These are phyloP conservation scores for Sphagnum magellanicum DNA, from an alignment of 228 moss, liverwort and hornwort genomes.

Conservation along the genomic window DNA sequence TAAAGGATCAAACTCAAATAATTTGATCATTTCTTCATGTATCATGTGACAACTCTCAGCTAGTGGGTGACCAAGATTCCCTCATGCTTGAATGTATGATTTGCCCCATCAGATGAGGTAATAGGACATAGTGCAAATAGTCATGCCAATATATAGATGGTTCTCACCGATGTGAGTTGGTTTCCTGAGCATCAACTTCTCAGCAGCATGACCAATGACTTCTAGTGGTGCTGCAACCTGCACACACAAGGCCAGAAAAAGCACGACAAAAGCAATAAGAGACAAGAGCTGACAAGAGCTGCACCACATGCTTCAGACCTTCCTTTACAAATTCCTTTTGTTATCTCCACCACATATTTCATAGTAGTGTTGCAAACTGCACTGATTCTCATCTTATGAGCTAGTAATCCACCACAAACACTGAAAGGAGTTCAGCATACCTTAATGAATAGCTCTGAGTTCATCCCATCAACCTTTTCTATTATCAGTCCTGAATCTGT, in stretches of 20 bases:
- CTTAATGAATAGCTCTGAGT: slow-evolving; percentile 53
- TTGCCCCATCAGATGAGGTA: too few relatives aligned
- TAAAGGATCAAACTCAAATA: too few relatives aligned
- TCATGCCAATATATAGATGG: background rate
- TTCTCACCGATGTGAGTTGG: slow-evolving; percentile 69
- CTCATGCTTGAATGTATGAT: too few relatives aligned
- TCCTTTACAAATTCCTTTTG: too few relatives aligned
- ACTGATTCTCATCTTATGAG: background rate
- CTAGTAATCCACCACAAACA: background rate
- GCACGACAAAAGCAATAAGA: background rate
- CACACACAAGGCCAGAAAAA: background rate
- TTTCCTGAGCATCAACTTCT: slow-evolving; percentile 68
- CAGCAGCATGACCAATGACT: slow-evolving; percentile 66
- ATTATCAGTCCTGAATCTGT: slow-evolving; percentile 53
- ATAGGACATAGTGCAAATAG: too few relatives aligned
- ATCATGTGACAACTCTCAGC: too few relatives aligned
- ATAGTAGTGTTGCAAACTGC: background rate
- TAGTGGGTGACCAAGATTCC: too few relatives aligned
- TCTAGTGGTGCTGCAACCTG: slow-evolving; percentile 80
- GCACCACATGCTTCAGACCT: background rate
- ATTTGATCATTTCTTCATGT: too few relatives aligned
- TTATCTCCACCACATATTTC: background rate
- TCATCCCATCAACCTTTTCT: slow-evolving; percentile 50
- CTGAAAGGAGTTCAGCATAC: slow-evolving; percentile 11
- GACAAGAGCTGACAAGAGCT: background rate